phyloP scores from a whole-genome alignment of 1,284 basidiomycete species.

The Butyriboletus appendiculatus region DNA sequence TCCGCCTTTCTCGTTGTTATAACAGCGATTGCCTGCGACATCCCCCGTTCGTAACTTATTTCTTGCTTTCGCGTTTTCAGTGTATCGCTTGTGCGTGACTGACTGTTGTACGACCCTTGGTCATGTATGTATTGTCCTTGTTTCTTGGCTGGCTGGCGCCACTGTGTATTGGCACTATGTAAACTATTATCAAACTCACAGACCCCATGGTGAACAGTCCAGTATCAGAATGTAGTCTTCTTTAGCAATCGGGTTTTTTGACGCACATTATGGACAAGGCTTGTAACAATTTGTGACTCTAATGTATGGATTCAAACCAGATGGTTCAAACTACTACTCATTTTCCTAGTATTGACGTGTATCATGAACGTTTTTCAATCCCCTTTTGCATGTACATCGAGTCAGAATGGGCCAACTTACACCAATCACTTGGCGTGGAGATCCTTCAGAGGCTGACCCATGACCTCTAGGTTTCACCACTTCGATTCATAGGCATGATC shows the following conservation, averaged over 20 bases:
- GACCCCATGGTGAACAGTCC: slow-evolving; percentile 9
- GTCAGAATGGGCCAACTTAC: too few relatives aligned
- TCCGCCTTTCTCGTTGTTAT: slow-evolving; percentile 2
- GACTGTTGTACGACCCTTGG: slow-evolving; percentile 25
- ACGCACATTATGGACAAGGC: too few relatives aligned
- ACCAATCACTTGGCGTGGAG: too few relatives aligned
- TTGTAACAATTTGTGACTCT: too few relatives aligned
- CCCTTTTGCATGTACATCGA: too few relatives aligned
- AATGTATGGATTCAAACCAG: too few relatives aligned
- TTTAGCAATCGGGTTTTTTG: slow-evolving; percentile 4
- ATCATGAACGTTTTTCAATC: too few relatives aligned
- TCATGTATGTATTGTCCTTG: slow-evolving; percentile 24
- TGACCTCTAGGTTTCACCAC: too few relatives aligned
- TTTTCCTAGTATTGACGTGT: too few relatives aligned
- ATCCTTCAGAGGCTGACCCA: too few relatives aligned
- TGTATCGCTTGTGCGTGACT: slow-evolving; percentile 22
- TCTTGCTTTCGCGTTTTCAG: slow-evolving; percentile 28
- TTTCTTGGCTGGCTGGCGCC: slow-evolving; percentile 28
- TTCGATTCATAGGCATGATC: too few relatives aligned
- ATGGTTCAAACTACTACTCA: too few relatives aligned
- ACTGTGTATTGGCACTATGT: slow-evolving; percentile 31
- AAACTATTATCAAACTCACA: slow-evolving; percentile 19
- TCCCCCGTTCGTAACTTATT: slow-evolving; percentile 27
- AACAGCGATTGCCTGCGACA: slow-evolving; percentile 16
- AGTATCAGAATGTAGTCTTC: not conserved